Evolutionary conservation across 83 land plant genomes (phyloP).

Genomic region (Isoetes engelmannii): DNA sequence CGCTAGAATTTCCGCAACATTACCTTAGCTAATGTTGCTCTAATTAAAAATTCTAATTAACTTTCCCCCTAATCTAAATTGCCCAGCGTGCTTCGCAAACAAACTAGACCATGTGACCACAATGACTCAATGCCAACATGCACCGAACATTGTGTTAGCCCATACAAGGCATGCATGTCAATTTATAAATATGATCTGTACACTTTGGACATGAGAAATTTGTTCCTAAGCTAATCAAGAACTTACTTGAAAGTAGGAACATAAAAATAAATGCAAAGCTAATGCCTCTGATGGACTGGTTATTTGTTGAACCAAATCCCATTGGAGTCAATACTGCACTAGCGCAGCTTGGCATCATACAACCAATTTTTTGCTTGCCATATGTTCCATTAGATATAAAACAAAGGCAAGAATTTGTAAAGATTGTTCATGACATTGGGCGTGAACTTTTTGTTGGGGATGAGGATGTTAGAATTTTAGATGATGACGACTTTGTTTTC

Average conservation of each 20-base stretch:
- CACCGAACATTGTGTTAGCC: too few species aligned
- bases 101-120: too few species aligned
- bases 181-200: too few species aligned
- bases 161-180: too few species aligned
- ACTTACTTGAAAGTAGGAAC: conserved; percentile 58
- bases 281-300: conserved; percentile 75
- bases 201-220: too few species aligned
- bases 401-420: conserved; percentile 67
- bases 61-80: too few species aligned
- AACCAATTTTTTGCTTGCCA: conserved; percentile 80
- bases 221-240: conserved; percentile 70
- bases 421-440: conserved; percentile 64
- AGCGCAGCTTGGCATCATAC: conserved; percentile 78
- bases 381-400: conserved; percentile 62
- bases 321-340: conserved; percentile 87
- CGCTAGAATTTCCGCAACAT: too few species aligned
- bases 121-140: too few species aligned
- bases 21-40: too few species aligned
- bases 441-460: conserved; percentile 80
- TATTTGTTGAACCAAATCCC: conserved; percentile 88
- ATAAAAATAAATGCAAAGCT: conserved; percentile 48
- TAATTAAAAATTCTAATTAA: too few species aligned
- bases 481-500: conserved; percentile 71
- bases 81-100: too few species aligned
- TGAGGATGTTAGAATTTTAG: conserved; percentile 61